Base-by-base conservation (phyloP, 2,329 filamentous ascomycete genomes). In the Bipolaris oryzae region DNA sequence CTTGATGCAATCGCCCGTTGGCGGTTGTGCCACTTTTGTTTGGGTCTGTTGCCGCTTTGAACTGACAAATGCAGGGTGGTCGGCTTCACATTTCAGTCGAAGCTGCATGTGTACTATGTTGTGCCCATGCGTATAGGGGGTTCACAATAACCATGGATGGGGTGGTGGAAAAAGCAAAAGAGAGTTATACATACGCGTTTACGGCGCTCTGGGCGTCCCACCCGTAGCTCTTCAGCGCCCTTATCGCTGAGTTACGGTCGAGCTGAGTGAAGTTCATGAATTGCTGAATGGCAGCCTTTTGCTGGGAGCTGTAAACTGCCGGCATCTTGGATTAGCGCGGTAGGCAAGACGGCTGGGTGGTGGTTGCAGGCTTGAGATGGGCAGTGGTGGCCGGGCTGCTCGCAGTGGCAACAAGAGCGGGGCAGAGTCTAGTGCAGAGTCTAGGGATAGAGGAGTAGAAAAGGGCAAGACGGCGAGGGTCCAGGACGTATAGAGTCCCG, bases 151-250 rank as follows among this genome's bases (percentile, higher is more conserved):
- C 1, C 7, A 16, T 13, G 2, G 10, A 31, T 13, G 28, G 28
- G 10, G 15, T 50, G 43, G 31, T 20, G 31, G 31, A 20, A 18
- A 53, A 53, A 34, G 42, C 45, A 53, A 50, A 50, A 55, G 55
- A 52, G 43, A 31, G 41, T 33, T 33, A 23, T 49, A 80, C 79
- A 73, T 77, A 82, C 80, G 73, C 69, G 64, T 82, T 81, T 23
- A 81, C 74, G 31, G 80, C 80, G 15, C 66, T 67, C 37, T 77
- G 67, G 21, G 75, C 64, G 60, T 81, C 79, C 80, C 80, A 83
- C 47, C 72, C 75, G 57, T 77, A 69, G 57, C 73, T 74, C 66
- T 80, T 81, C 42, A 82, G 73, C 53, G 78, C 53, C 68, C 80
- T 63, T 50, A 77, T 72, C 21, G 80, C 80, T 15, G 75, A 77